Conservation (phyloP, 2,329 filamentous ascomycete species). For the Coleophoma cylindrospora region DNA sequence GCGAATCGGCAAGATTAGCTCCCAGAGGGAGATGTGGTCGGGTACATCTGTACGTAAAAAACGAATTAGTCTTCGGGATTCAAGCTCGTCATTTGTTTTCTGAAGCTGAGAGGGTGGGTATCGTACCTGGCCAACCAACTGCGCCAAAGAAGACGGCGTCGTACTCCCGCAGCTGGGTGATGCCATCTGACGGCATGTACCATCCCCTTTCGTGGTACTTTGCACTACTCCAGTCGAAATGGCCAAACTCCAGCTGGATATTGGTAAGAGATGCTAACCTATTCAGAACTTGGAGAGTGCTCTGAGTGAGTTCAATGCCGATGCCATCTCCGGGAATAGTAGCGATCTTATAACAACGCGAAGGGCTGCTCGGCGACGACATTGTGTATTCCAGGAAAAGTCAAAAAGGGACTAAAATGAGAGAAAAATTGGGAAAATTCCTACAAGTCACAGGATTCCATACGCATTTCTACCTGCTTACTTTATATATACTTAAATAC, state of each 20-base stretch:
- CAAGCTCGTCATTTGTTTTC: no score
- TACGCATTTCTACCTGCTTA: no score
- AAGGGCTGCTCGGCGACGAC: no score
- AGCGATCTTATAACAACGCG: constrained; percentile 39
- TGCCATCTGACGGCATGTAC: constrained; percentile 51
- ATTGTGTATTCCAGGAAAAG: no score
- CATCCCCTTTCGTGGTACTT: constrained; percentile 50
- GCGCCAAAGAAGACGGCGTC: constrained; percentile 54
- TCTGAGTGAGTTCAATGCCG: constrained; percentile 51
- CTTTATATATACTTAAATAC: no score
- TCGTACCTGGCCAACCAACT: constrained; percentile 44
- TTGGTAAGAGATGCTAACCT: constrained; percentile 43
- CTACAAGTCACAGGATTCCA: no score
- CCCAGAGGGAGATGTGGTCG: constrained; percentile 60
- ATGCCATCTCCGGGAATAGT: constrained; percentile 58
- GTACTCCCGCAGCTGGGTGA: constrained; percentile 45
- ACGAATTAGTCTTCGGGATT: no score
- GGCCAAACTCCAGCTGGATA: constrained; percentile 51
- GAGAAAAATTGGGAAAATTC: no score
- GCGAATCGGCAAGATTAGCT: constrained; percentile 55
- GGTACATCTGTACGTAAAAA: constrained; percentile 38
- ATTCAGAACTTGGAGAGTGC: constrained; percentile 53
- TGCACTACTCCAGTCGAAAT: constrained; percentile 53
- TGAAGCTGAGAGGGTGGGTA: constrained; percentile 14
- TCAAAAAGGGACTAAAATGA: no score